These are phyloP conservation scores for Trichoderma oligosporum DNA, from an alignment of 2,329 filamentous ascomycete genomes.

Conservation along the genomic window DNA sequence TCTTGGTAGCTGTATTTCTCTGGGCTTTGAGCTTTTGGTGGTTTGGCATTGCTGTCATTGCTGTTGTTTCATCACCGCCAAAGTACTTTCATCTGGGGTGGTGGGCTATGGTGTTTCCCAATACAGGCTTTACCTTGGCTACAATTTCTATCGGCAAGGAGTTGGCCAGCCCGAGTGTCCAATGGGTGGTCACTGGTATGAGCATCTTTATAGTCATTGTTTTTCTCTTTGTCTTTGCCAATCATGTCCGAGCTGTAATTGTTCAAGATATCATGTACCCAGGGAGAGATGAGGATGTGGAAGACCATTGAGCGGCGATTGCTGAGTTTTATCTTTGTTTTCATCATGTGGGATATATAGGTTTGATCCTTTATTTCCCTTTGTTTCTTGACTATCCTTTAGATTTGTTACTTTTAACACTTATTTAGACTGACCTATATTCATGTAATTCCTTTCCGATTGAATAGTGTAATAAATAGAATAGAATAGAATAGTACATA, in stretches of 20 bases:
- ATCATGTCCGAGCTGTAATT: conserved; percentile 44
- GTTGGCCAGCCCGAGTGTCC: conserved; percentile 42
- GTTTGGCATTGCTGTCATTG: conserved; percentile 43
- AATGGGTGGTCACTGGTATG: conserved; percentile 50
- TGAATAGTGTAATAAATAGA: too few relatives aligned
- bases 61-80: conserved; percentile 36
- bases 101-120: conserved; percentile 63
- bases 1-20: conserved; percentile 53
- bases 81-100: conserved; percentile 58
- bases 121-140: conserved; percentile 56
- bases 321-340: background rate
- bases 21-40: conserved; percentile 62
- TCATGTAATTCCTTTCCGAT: too few relatives aligned
- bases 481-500: too few relatives aligned
- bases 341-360: too few relatives aligned
- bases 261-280: conserved; percentile 55
- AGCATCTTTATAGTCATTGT: conserved; percentile 42
- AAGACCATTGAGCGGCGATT: conserved; percentile 32
- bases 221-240: conserved; percentile 44
- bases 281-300: conserved; percentile 51
- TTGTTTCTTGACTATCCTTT: too few relatives aligned
- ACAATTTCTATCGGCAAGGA: conserved; percentile 52
- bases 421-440: too few relatives aligned
- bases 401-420: too few relatives aligned
- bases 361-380: too few relatives aligned